Evolutionary conservation across 306 rosid species (phyloP), one percentile per base, ranked within the genome.

Genomic region (Begonia peltatifolia): DNA sequence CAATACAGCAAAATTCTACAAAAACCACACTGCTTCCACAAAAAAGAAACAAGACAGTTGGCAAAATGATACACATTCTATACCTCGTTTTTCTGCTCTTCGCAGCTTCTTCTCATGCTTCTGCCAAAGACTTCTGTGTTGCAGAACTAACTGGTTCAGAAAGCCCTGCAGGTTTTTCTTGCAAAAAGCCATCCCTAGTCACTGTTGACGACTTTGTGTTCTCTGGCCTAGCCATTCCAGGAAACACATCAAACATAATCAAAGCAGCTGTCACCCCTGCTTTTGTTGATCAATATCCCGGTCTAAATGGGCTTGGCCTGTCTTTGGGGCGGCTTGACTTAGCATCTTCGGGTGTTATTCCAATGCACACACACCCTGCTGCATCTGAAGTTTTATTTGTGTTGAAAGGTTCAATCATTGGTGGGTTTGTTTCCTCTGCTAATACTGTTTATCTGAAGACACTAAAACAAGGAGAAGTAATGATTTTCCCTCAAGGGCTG

Each of bases 401-500:
- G 52, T 0, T 36, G 1, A 64, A 67, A 2, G 96, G 96, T 9
- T 11, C 16, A 3, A 60, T 81, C 30, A 52, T 65, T 35, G 88
- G 84, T 5, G 96, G 94, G 0, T 88, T 88, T 42, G 50, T 88
- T 9, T 69, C 83, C 6, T 88, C 88, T 4, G 73, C 68, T 46
- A 87, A 67, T 71, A 7, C 41, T 0, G 94, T 79, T 12, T 88
- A 77, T 49, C 10, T 71, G 2, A 79, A 81, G 69, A 55, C 66
- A 14, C 60, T 88, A 11, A 63, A 58, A 5, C 81, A 59, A 64
- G 94, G 96, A 42, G 93, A 88, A 2, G 4, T 71, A 16, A 67
- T 84, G 75, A 61, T 81, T 52, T 88, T 88, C 74, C 94, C 96
- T 46, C 88, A 88, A 69, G 94, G 96, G 2, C 51, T 79, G 53